Evolutionary conservation across 345 rosid species (phyloP), one percentile per base, ranked within the genome.

Genomic region (Lepidium africanum): DNA sequence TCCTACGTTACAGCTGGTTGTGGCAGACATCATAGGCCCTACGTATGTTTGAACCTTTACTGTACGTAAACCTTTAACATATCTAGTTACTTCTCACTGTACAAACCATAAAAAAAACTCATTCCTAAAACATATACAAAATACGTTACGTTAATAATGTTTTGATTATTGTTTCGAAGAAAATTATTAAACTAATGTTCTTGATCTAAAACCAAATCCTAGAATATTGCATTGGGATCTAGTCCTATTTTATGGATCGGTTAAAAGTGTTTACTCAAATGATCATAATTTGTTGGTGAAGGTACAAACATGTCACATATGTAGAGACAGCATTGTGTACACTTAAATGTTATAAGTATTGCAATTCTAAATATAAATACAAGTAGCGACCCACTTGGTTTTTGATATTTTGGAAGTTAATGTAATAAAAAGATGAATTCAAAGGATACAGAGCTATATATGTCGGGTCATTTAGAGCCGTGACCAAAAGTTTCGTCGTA

Each of bases 381-480:
- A 65, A 73, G 65, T 40, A 65, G 58, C 50, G 53, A 59, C 72
- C 79, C 67, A 52, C 67, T 70, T 59, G 64, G 53, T 41, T 59
- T 41, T 59, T 55, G 2, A 9, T 6, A 46, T 62, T 68, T 69
- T 60, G 65, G 74, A 75, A 30, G 69, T 45, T 47, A 62, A 54
- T 19, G 73, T 60, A 68, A 61, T 23, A 67, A 73, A 73, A 59
- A 67, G 68, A 59, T 66, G 57, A 35, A 36, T 51, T 51, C 56
- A 74, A 56, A 59, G 68, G 72, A 47, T 64, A 36, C 53, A 45
- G 67, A 47, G 60, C 40, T 40, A 51, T 69, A 63, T 78, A 79
- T 68, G 76, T 51, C 71, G 92, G 82, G 72, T 70, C 73, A 67
- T 65, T 56, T 59, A 73, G 71, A 62, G 74, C 76, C 63, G 51